Percentiles rank a stretch among this genome's conserved stretches.
These are phyloP conservation scores for Rhizopogon vulgaris DNA, from an alignment of 768 basidiomycete genomes.

Conservation along the genomic window DNA sequence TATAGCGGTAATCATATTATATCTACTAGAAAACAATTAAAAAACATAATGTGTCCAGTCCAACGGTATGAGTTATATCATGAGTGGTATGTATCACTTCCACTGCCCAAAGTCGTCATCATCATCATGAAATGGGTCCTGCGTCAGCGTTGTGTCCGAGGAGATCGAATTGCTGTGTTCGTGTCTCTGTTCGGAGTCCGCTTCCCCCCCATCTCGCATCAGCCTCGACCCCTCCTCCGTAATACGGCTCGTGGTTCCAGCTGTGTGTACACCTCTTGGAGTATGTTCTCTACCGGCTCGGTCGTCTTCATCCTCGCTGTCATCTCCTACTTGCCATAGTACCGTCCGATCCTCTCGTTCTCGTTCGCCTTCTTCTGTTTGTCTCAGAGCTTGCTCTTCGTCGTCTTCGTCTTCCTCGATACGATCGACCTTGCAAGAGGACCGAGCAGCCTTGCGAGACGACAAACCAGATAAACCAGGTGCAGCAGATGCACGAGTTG, in stretches of 20 bases:
- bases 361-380: constrained; percentile 34
- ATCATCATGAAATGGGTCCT: constrained; percentile 7
- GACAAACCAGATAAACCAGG: constrained; percentile 20
- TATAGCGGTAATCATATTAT: neutral
- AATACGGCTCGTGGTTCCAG: constrained; percentile 5
- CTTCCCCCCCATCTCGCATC: constrained; percentile 30
- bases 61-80: neutral
- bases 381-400: constrained; percentile 32
- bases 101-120: constrained; percentile 28
- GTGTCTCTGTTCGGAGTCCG: constrained; percentile 27
- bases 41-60: neutral
- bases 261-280: constrained; percentile 12
- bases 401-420: constrained; percentile 25
- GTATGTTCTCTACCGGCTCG: constrained; percentile 31
- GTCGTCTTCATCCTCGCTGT: constrained; percentile 60
- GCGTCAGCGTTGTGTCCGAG: constrained; percentile 30
- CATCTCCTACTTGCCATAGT: constrained; percentile 71
- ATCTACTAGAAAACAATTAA: neutral
- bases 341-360: constrained; percentile 24
- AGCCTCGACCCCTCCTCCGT: constrained; percentile 38
- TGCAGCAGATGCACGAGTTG: constrained; percentile 17
- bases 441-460: constrained; percentile 15
- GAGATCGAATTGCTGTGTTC: constrained; percentile 28
- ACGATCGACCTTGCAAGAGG: constrained; percentile 12
- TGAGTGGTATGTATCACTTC: constrained; percentile 12